Evolutionary conservation across 225 moss, liverwort and hornwort species (phyloP).

Genomic region (Straminergon stramineum): DNA sequence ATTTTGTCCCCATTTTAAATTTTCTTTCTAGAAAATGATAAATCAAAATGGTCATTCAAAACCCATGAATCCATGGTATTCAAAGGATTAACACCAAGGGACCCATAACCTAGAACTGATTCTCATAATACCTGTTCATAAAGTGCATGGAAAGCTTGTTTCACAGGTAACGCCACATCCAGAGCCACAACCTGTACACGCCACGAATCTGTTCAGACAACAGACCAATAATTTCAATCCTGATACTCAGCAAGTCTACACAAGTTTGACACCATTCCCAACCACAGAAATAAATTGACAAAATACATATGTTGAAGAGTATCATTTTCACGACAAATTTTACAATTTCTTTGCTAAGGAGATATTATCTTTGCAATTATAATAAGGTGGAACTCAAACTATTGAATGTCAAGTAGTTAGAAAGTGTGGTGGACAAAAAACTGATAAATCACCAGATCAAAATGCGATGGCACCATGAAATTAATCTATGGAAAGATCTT

Average conservation of each 20-base stretch:
- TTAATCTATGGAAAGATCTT: neutral
- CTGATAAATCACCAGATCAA: neutral
- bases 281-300: neutral
- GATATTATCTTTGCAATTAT: neutral
- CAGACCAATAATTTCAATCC: constrained; percentile 42
- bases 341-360: neutral
- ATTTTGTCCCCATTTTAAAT: neutral
- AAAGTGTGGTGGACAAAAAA: neutral
- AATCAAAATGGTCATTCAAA: neutral
- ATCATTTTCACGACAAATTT: neutral
- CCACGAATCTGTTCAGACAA: constrained; percentile 50
- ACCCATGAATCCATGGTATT: neutral
- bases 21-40: neutral
- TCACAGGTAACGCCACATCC: constrained; percentile 94
- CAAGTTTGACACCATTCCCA: neutral
- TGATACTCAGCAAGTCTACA: constrained; percentile 13
- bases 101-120: neutral
- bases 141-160: constrained; percentile 97
- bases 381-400: neutral
- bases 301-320: neutral
- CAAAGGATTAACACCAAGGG: neutral
- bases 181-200: constrained; percentile 87
- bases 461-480: neutral
- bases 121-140: constrained; percentile 76
- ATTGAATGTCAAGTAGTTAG: neutral